A percentile compares a stretch with the other conserved stretches of the same genome.
Conservation (phyloP, 2,329 filamentous ascomycete species). For the Nannizziopsis arthrosporioides region DNA sequence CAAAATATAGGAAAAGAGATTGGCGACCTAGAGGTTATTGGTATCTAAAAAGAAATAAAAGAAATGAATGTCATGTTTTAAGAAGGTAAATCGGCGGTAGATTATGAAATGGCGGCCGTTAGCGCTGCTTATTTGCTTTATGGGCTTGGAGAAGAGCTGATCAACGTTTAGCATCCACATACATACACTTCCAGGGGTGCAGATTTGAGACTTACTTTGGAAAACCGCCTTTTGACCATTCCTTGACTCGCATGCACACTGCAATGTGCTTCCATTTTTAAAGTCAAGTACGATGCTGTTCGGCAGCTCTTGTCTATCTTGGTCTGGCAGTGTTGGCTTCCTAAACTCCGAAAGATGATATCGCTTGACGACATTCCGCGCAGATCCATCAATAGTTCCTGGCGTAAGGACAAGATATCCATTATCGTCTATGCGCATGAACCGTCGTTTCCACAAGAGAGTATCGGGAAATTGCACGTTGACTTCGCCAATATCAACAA, state of each 20-base stretch:
- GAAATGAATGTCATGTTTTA: constrained; percentile 6
- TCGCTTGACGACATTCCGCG: constrained; percentile 54
- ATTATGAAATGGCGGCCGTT: neutral
- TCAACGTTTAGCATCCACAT: neutral
- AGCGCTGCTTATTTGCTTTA: constrained; percentile 17
- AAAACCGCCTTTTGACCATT: constrained; percentile 43
- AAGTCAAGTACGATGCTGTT: constrained; percentile 64
- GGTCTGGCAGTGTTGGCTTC: constrained; percentile 67
- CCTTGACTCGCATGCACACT: constrained; percentile 50
- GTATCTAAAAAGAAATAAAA: constrained; percentile 6
- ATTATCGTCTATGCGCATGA: constrained; percentile 69
- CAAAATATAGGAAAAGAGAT: constrained; percentile 4
- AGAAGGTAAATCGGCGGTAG: neutral
- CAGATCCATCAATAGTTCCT: constrained; percentile 49
- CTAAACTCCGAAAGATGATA: constrained; percentile 81
- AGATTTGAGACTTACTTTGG: constrained; percentile 32
- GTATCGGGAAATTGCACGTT: constrained; percentile 97
- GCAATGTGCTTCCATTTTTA: constrained; percentile 49
- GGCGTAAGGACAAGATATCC: constrained; percentile 73
- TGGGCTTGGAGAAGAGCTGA: constrained; percentile 36
- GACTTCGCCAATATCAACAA: constrained; percentile 70
- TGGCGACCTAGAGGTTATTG: neutral
- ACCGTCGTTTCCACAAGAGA: constrained; percentile 88
- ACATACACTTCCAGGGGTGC: neutral
- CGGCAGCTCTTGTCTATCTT: constrained; percentile 83